These are phyloP conservation scores for Penicillium alfredii DNA, from an alignment of 495 filamentous ascomycete species.

Conservation along the genomic window DNA sequence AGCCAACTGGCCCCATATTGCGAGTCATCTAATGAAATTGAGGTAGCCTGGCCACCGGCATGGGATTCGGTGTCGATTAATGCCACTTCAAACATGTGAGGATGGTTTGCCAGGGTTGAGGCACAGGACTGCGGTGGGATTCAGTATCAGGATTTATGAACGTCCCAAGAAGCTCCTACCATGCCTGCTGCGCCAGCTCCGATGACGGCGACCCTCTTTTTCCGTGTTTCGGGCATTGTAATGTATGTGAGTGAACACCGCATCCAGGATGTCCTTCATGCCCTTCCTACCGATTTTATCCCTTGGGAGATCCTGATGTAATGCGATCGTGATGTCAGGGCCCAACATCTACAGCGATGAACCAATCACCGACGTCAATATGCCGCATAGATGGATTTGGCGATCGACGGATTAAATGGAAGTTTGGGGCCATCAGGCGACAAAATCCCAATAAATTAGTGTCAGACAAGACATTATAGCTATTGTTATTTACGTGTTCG, in stretches of 20 bases:
- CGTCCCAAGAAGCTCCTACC: conserved; percentile 23
- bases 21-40: conserved; percentile 62
- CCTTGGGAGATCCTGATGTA: conserved; percentile 6
- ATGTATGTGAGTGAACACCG: too few species aligned
- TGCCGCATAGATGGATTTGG: too few species aligned
- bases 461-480: too few species aligned
- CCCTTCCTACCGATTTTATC: too few species aligned
- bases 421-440: too few species aligned
- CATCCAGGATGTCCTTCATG: too few species aligned
- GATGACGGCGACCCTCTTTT: conserved; percentile 49
- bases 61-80: conserved; percentile 62
- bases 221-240: conserved; percentile 7
- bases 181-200: conserved; percentile 62
- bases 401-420: too few species aligned
- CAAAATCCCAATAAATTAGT: too few species aligned
- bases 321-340: conserved; percentile 19
- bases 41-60: conserved; percentile 77
- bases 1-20: conserved; percentile 68
- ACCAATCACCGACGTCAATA: conserved; percentile 19
- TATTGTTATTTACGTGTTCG: too few species aligned
- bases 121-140: conserved; percentile 59
- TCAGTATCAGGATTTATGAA: conserved; percentile 5
- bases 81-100: conserved; percentile 67
- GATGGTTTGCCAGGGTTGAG: conserved; percentile 65
- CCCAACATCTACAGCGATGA: conserved; percentile 12